phyloP scores from a whole-genome alignment of 2,329 filamentous ascomycete genomes.

The Colletotrichum somersetense region DNA sequence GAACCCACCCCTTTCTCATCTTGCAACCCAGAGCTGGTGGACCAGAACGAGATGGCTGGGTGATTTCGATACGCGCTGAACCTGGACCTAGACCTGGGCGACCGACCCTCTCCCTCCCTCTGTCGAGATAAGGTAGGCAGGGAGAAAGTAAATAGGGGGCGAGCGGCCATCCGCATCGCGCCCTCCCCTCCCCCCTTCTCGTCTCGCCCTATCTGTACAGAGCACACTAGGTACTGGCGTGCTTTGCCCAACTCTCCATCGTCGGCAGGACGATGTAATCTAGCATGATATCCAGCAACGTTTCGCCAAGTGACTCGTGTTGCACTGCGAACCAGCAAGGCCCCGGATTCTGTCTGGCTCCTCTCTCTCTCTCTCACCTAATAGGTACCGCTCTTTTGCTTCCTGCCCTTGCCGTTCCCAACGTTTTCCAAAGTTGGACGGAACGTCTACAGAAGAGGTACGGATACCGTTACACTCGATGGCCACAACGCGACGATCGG shows the following conservation, averaged over 20 bases:
- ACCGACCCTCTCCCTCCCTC: background rate
- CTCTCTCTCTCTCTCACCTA: too few relatives aligned
- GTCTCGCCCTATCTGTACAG: background rate
- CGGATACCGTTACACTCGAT: slow-evolving; percentile 37
- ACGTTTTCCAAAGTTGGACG: slow-evolving; percentile 9
- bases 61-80: slow-evolving; percentile 41
- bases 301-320: slow-evolving; percentile 12
- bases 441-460: slow-evolving; percentile 9
- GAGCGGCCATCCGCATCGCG: slow-evolving; percentile 4
- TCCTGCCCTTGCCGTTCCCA: slow-evolving; percentile 17
- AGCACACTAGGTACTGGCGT: background rate
- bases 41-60: slow-evolving; percentile 34
- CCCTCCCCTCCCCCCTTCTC: too few relatives aligned
- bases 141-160: slow-evolving; percentile 16
- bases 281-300: background rate
- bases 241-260: background rate
- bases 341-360: background rate
- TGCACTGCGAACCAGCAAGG: slow-evolving; percentile 2
- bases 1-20: background rate
- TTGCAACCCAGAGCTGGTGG: slow-evolving; percentile 17
- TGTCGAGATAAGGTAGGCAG: slow-evolving; percentile 32
- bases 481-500: slow-evolving; percentile 32
- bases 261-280: slow-evolving; percentile 12
- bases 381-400: background rate
- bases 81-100: slow-evolving; percentile 23